Evolutionary conservation across 768 basidiomycete genomes (phyloP), one percentile per base, ranked within the genome.

Genomic region (Amanita jacksonii): DNA sequence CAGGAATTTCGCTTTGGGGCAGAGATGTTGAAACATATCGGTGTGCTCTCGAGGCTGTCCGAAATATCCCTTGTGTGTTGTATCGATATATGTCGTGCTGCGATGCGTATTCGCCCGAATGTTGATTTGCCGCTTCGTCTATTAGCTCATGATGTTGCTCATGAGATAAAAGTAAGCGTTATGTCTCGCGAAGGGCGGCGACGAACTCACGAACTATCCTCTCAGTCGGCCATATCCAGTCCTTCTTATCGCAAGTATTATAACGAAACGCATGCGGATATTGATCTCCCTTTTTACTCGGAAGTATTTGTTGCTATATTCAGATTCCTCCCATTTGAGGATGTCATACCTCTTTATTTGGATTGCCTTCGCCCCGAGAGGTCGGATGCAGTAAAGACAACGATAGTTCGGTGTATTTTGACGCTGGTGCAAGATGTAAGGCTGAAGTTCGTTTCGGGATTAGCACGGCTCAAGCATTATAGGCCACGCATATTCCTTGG

Each of bases 361-460:
- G 65, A 67, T 10, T 85, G 86, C 49, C 57, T 89, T 32, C 78
- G 83, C 44, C 77, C 87, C 7, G 84, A 88, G 52, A 74, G 83
- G 23, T 82, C 85, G 1, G 85, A 89, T 19, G 81, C 82, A 1
- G 76, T 87, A 51, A 91, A 91, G 65, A 75, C 82, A 8, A 76
- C 77, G 46, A 89, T 73, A 2, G 68, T 91, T 43, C 78, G 81
- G 49, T 85, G 89, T 2, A 79, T 74, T 51, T 60, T 85, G 31
- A 84, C 78, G 0, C 57, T 90, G 24, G 65, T 72, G 5, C 69
- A 76, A 41, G 87, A 92, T 67, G 83, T 79, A 54, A 45, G 63
- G 12, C 18, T 41, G 20, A 7, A 19, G n/a, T 47, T 10, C 8
- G 2, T 20, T 28, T 10, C 13, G 19, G n/a, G 5, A 12, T 18